Conservation (phyloP, 2,329 filamentous ascomycete species). For the Penicillium hesseltinei region DNA sequence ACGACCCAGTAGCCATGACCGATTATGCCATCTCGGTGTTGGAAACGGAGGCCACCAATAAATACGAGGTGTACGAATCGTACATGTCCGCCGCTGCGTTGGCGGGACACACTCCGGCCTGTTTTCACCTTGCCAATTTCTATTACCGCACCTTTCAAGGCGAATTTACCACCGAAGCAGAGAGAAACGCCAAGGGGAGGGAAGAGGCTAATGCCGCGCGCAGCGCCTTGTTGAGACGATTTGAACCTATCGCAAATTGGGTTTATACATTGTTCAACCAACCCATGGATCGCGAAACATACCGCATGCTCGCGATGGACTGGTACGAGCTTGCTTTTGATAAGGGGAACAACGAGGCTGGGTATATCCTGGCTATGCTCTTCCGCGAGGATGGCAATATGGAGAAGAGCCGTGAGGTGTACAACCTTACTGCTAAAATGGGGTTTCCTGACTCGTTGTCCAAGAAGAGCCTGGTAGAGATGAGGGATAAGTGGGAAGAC, state of each 20-base stretch:
- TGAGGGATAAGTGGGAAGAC: constrained; percentile 26
- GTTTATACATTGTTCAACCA: constrained; percentile 12
- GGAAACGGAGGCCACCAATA: constrained; percentile 11
- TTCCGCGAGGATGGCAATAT: constrained; percentile 26
- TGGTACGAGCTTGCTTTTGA: constrained; percentile 36
- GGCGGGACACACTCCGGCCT: constrained; percentile 28
- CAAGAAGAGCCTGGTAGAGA: constrained; percentile 6
- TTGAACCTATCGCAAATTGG: neutral
- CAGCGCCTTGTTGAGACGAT: neutral
- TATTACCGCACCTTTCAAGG: constrained; percentile 36
- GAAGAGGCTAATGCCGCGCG: neutral
- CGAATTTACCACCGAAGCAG: constrained; percentile 23
- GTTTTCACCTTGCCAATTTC: constrained; percentile 36
- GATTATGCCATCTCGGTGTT: constrained; percentile 26
- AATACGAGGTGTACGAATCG: constrained; percentile 34
- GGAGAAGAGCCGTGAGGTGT: constrained; percentile 14
- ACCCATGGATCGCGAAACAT: constrained; percentile 22
- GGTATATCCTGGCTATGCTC: constrained; percentile 31
- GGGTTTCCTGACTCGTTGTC: constrained; percentile 10
- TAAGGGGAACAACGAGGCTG: constrained; percentile 21
- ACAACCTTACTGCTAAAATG: constrained; percentile 12
- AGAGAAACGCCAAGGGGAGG: constrained; percentile 4
- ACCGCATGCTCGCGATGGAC: constrained; percentile 30
- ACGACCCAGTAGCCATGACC: constrained; percentile 30
- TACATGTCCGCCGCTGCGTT: constrained; percentile 37